Base-by-base conservation (phyloP, 805 yeast species). In the Lipomyces oligophaga region DNA sequence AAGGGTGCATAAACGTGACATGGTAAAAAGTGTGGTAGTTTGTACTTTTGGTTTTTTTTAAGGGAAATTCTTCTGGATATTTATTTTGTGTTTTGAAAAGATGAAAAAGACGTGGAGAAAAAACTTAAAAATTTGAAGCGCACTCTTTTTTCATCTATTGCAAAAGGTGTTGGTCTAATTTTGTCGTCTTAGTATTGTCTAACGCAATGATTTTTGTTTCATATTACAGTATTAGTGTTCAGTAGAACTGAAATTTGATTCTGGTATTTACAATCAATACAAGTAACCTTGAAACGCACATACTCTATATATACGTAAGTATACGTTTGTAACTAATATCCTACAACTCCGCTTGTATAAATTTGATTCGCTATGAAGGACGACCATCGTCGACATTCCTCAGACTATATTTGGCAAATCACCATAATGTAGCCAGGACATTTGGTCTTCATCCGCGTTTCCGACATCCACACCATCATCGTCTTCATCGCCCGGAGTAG, bases 381-480 rank as follows among this genome's bases (percentile, higher is more conserved):
- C n/a, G n/a, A n/a, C n/a, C n/a, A n/a, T n/a, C n/a, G n/a, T n/a
- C n/a, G n/a, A n/a, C n/a, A n/a, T n/a, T n/a, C n/a, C n/a, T n/a
- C n/a, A n/a, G n/a, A n/a, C n/a, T n/a, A n/a, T n/a, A n/a, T n/a
- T n/a, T n/a, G n/a, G 36, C 16, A 41, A 26, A 25, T 41, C 44
- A 6, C 44, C 44, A 22, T 41, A 43, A 13, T 36, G 41, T 16
- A 43, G 21, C 47, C 45, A 41, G 8, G 31, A 41, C 26, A 26
- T 57, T 80, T 80, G 64, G 79, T 94, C 37, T 83, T 79, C 30
- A 35, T 37, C 41, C 22, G 34, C 41, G 88, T 97, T 27, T 89
- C 87, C 64, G 97, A 97, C 66, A 74, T 96, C 51, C 97, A 90
- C 40, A n/a, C 34, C 38, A 28, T 45, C 34, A 22, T 45, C 49